Conservation (phyloP, 352 stramenopile species). For the Pythium monospermum region DNA sequence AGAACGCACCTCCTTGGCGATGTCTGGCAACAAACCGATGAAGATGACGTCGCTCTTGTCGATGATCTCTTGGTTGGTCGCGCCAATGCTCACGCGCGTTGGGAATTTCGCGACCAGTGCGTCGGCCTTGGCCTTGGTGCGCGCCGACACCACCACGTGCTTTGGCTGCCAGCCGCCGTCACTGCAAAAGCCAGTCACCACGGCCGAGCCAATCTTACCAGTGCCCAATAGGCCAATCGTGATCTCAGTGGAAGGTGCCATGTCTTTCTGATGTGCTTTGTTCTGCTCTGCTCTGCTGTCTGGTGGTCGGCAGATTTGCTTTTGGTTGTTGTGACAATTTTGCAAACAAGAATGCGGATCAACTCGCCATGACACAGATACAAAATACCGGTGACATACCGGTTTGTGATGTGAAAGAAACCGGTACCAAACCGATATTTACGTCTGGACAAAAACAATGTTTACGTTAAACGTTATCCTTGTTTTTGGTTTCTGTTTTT, state of each 20-base stretch:
- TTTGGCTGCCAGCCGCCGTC: constrained; percentile 70
- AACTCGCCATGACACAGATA: no score
- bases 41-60: constrained; percentile 82
- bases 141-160: constrained; percentile 64
- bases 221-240: constrained; percentile 77
- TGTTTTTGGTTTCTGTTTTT: no score
- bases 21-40: constrained; percentile 67
- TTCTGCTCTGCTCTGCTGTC: no score
- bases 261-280: no score
- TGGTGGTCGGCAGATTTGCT: no score
- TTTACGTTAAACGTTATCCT: no score
- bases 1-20: constrained; percentile 37
- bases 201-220: constrained; percentile 83
- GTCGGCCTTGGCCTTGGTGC: constrained; percentile 72
- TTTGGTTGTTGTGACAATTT: no score
- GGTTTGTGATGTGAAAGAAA: no score
- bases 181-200: constrained; percentile 79
- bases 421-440: no score
- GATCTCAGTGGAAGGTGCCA: constrained; percentile 48
- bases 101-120: constrained; percentile 70
- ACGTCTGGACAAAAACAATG: no score
- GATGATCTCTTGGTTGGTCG: constrained; percentile 78
- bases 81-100: constrained; percentile 50
- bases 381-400: no score
- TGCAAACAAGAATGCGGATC: no score